Conservation (phyloP, 2,329 filamentous ascomycete species). For the Venturia carpophila region DNA sequence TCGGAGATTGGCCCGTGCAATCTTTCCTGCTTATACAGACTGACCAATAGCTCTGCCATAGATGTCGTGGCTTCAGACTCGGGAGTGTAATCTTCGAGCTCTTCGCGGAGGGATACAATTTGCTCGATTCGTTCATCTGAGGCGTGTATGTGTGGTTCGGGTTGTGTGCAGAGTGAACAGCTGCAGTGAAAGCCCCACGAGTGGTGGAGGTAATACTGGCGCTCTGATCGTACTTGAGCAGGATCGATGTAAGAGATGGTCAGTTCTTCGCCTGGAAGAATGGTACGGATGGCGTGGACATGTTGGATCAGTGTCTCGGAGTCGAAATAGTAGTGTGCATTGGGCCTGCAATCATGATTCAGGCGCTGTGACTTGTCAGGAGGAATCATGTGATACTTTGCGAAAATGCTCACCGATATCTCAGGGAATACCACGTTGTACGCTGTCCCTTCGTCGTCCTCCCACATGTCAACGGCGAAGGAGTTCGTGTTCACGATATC, state of each 20-base stretch:
- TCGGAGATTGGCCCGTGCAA: conserved; percentile 28
- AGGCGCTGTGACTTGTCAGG: conserved; percentile 24
- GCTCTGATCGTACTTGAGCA: conserved; percentile 28
- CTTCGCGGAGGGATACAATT: conserved; percentile 28
- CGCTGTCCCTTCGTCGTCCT: conserved; percentile 14
- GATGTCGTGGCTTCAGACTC: conserved; percentile 20
- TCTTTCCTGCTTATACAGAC: conserved; percentile 33
- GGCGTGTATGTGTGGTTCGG: conserved; percentile 24
- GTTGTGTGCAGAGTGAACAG: conserved; percentile 32
- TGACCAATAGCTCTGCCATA: conserved; percentile 34
- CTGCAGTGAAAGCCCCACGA: conserved; percentile 36
- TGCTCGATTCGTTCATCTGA: conserved; percentile 32
- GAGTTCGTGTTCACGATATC: conserved; percentile 20
- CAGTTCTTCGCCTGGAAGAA: conserved; percentile 36
- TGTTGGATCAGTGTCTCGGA: conserved; percentile 31
- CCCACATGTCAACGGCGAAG: conserved; percentile 15
- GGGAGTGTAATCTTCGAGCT: conserved; percentile 32
- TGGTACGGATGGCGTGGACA: conserved; percentile 33
- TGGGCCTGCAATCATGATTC: conserved; percentile 39
- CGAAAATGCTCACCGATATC: conserved; percentile 15
- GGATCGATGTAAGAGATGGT: conserved; percentile 35
- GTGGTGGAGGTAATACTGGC: conserved; percentile 27
- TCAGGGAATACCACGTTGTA: conserved; percentile 19
- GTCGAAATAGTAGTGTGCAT: conserved; percentile 35
- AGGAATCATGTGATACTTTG: background rate